Evolutionary conservation across 202 grass and related monocot genomes (phyloP).

Genomic region (Digitaria exilis): DNA sequence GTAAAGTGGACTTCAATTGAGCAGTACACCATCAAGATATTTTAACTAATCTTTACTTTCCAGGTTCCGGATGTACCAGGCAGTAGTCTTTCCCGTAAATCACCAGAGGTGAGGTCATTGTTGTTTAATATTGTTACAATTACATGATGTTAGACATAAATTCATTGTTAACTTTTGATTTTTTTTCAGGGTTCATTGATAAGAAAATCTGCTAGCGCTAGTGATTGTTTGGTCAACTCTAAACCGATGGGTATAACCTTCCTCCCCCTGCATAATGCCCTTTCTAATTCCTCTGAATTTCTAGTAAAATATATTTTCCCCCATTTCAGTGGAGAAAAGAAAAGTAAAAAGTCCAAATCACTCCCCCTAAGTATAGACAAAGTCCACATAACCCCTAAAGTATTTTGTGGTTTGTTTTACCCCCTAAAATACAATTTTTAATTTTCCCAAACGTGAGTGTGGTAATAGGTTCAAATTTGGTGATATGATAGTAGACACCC

Average conservation of each 20-base stretch:
- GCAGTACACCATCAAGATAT: neutral
- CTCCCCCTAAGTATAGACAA: too few relatives aligned
- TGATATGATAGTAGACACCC: too few relatives aligned
- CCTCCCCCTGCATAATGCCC: constrained; percentile 6
- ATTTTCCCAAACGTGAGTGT: too few relatives aligned
- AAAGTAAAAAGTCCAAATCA: too few relatives aligned
- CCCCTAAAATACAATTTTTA: too few relatives aligned
- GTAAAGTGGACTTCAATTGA: constrained; percentile 2
- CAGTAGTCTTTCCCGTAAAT: constrained; percentile 57
- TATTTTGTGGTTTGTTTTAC: too few relatives aligned
- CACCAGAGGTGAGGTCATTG: constrained; percentile 63
- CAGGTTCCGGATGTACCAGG: constrained; percentile 83
- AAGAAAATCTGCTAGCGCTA: constrained; percentile 96
- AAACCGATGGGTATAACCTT: constrained; percentile 75
- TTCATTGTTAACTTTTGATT: constrained; percentile 35
- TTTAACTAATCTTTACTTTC: constrained; percentile 17
- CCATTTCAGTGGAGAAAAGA: neutral
- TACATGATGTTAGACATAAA: constrained; percentile 15
- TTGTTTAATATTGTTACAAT: constrained; percentile 12
- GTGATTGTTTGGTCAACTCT: constrained; percentile 68
- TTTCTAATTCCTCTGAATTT: neutral
- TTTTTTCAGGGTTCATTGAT: constrained; percentile 70
- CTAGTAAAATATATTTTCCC: neutral
- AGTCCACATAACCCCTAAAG: too few relatives aligned
- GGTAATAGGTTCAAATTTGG: too few relatives aligned